Base-by-base conservation (phyloP, 345 rosid genomes). In the Euphorbia lathyris region DNA sequence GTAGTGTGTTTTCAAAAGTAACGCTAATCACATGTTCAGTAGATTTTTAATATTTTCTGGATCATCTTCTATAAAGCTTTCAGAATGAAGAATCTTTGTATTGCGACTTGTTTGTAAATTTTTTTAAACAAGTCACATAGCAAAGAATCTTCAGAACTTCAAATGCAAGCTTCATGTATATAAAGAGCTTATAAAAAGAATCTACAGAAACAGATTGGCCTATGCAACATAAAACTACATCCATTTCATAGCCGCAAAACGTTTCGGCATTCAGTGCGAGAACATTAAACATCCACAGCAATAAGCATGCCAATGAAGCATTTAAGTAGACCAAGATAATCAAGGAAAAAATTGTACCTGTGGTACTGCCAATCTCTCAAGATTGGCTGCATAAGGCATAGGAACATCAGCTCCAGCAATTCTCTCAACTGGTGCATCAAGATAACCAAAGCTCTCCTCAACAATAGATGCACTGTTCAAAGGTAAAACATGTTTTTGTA, bases 351-450 rank as follows among this genome's bases (percentile, higher is more conserved):
- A 50, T 13, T 12, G 6, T 26, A 93, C 98, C 94, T 94, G 98
- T 59, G 96, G 97, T 66, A 87, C 81, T 69, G 97, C 95, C 85
- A 87, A 48, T 76, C 97, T 88, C 84, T 94, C 97, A 25, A 91
- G 85, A 83, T 91, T 91, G 23, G 90, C 86, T 11, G 97, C 95
- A 45, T 87, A 94, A 30, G 98, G 97, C 97, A 86, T 90, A 62
- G 96, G 96, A 62, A 90, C 92, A 79, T 94, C 98, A 59, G 98
- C 95, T 76, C 95, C 93, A 61, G 92, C 78, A 32, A 90, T 84
- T 80, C 98, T 88, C 84, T 94, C 95, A 11, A 91, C 84, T 0
- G 96, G 84, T 22, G 98, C 95, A 77, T 91, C 98, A 47, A 94
- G 87, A 79, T 86, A 90, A 22, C 79, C 83, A 17, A 91, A 94